Percentiles rank a stretch among this genome's conserved stretches.
Conservation (phyloP, 306 rosid species). For the Pterocarpus santalinus region DNA sequence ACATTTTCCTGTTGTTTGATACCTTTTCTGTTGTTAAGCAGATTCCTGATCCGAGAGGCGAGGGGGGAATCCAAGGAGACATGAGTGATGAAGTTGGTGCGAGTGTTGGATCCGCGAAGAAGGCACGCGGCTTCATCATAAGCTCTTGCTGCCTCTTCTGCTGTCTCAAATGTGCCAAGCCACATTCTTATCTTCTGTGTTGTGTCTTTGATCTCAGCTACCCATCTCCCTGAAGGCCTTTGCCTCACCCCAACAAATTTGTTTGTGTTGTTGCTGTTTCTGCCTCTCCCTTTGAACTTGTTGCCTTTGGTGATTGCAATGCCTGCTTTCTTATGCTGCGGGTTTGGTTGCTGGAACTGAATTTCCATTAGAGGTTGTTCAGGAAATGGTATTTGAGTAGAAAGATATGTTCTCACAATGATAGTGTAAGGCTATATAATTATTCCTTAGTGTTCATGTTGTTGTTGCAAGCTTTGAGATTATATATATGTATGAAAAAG, state of each 20-base stretch:
- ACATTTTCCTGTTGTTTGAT: slow-evolving; percentile 24
- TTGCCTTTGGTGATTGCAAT: slow-evolving; percentile 47
- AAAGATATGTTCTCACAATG: background rate
- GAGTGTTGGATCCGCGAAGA: slow-evolving; percentile 89
- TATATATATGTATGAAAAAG: slow-evolving; percentile 45
- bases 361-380: slow-evolving; percentile 67
- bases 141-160: slow-evolving; percentile 95
- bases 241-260: slow-evolving; percentile 94
- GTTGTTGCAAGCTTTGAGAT: slow-evolving; percentile 45
- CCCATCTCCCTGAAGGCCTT: slow-evolving; percentile 99
- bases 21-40: slow-evolving; percentile 68
- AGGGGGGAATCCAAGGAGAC: slow-evolving; percentile 85
- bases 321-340: slow-evolving; percentile 42
- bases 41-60: slow-evolving; percentile 77
- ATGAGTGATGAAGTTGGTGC: slow-evolving; percentile 86
- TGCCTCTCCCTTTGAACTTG: slow-evolving; percentile 66
- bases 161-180: slow-evolving; percentile 97
- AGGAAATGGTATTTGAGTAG: slow-evolving; percentile 26
- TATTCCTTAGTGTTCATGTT: slow-evolving; percentile 46
- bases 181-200: slow-evolving; percentile 94
- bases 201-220: slow-evolving; percentile 96
- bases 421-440: slow-evolving; percentile 36
- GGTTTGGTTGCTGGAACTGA: slow-evolving; percentile 65
- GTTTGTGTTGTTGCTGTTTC: slow-evolving; percentile 58
- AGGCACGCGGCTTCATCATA: slow-evolving; percentile 98